Percentiles rank a stretch among this genome's conserved stretches.
Evolutionary conservation across 257 asterid genomes (phyloP).

Genomic region (Mentha longifolia): DNA sequence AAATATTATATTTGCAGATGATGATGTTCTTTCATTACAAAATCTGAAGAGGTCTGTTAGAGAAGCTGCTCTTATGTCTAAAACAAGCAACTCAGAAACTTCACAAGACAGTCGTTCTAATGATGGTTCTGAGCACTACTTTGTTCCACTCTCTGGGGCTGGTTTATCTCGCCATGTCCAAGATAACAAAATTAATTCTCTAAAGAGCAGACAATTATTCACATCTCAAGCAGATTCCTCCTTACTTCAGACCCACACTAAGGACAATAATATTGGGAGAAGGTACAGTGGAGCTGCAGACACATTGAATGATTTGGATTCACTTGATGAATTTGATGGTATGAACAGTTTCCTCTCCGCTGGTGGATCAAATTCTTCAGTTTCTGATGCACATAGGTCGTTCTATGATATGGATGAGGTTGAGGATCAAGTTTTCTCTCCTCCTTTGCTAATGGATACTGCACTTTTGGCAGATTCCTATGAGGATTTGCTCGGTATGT

Average conservation of each 20-base stretch:
- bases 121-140: conserved; percentile 90
- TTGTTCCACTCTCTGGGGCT: conserved; percentile 76
- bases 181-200: conserved; percentile 56
- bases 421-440: conserved; percentile 92
- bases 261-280: conserved; percentile 54
- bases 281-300: conserved; percentile 66
- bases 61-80: conserved; percentile 87
- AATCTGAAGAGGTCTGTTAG: conserved; percentile 91
- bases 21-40: conserved; percentile 67
- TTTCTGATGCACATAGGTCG: conserved; percentile 76
- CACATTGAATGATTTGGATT: conserved; percentile 66
- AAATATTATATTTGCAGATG: conserved; percentile 59
- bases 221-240: conserved; percentile 68
- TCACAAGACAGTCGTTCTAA: conserved; percentile 85
- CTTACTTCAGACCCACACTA: conserved; percentile 49
- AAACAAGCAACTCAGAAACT: conserved; percentile 59
- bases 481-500: conserved; percentile 95
- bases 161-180: conserved; percentile 65
- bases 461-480: conserved; percentile 78
- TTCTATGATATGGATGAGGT: conserved; percentile 77
- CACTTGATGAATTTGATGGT: conserved; percentile 76
- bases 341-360: conserved; percentile 73
- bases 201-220: conserved; percentile 57
- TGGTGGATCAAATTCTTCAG: conserved; percentile 74
- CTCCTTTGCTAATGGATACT: conserved; percentile 87